Base-by-base conservation (phyloP, 2,329 filamentous ascomycete genomes). In the Penicillium verrucosum region DNA sequence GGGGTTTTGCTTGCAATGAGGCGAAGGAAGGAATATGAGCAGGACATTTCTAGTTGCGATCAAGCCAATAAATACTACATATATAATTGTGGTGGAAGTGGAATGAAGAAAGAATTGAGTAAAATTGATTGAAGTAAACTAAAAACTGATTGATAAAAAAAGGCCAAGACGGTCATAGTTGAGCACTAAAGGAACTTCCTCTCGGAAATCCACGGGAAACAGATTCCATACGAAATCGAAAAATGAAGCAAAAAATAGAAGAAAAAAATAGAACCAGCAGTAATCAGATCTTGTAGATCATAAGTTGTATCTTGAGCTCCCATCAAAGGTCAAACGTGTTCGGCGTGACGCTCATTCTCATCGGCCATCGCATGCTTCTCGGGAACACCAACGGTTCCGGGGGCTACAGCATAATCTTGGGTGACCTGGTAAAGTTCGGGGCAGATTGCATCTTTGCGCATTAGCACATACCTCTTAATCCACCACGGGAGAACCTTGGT, bases 401-500 rank as follows among this genome's bases (percentile, higher is more conserved):
- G 16, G 16, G 27, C 14, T 42, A 14, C 6, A 8, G 10, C 27
- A 14, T 43, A 34, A 5, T 32, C 53, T 7, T 42, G 30, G 6
- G 46, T 12, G 27, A 40, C 32, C n/a, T 23, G 73, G 62, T 83
- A 84, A 44, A 84, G 70, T 18, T 78, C 76, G 56, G 77, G 75
- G 43, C 81, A 77, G 38, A 70, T 69, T 1, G 73, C 75, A 46
- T 73, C 67, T 65, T 81, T 82, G 54, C 77, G 75, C 54, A 78
- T 72, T 11, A 86, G 65, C 18, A 87, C 69, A 71, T 81, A 85
- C 18, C 81, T 75, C 69, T 80, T 83, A 65, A 83, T 72, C 79
- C 81, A 86, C 79, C 80, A 85, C 0, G 84, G 84, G 41, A 85
- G 65, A 4, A 78, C 77, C 58, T 80, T 78, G 47, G 74, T 79